Evolutionary conservation across 2,329 filamentous ascomycete species (phyloP), one percentile per base, ranked within the genome.

Genomic region (Trichoderma harzianum): DNA sequence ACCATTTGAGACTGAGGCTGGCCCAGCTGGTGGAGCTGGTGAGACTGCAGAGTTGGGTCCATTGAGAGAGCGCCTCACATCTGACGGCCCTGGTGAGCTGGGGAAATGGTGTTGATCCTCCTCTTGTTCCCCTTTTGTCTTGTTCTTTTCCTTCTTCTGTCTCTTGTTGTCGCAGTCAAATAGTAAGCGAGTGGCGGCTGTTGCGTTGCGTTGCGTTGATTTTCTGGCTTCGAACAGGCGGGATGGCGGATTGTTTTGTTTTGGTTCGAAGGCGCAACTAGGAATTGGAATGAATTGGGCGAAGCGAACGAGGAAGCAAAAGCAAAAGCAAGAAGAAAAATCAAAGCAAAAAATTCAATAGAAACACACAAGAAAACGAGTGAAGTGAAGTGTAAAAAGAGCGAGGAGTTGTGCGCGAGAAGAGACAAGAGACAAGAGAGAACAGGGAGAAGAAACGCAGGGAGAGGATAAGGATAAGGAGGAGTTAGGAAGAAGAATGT

Each of bases 31-130:
- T 70, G 68, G 68, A 63, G 55, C 63, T 67, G 78, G 51, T 78
- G 77, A 69, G 74, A 77, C 61, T 77, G 77, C 61, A 76, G 73
- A 70, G 74, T 76, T 70, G 74, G 77, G 74, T 82, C 79, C 81
- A 82, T 80, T 72, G 65, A 36, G 74, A 63, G 72, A 73, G 72
- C 70, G 71, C 75, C 72, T 78, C 75, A 77, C 76, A 77, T 81
- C 71, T 76, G 74, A 66, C 55, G 75, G 34, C 53, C 65, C 71
- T 61, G 73, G 73, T 61, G 72, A 32, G 55, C n/a, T 18, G 24
- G 24, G 24, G 24, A 18, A 60, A 43, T 18, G 53, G 32, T 61
- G 55, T 47, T 69, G 34, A 61, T 51, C 36, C 30, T 39, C 43
- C 58, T 70, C 36, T 69, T 69, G 36, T 51, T 21, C 34, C 26